Conservation (phyloP, 257 asterid genomes). For the Solanum peruvianum region DNA sequence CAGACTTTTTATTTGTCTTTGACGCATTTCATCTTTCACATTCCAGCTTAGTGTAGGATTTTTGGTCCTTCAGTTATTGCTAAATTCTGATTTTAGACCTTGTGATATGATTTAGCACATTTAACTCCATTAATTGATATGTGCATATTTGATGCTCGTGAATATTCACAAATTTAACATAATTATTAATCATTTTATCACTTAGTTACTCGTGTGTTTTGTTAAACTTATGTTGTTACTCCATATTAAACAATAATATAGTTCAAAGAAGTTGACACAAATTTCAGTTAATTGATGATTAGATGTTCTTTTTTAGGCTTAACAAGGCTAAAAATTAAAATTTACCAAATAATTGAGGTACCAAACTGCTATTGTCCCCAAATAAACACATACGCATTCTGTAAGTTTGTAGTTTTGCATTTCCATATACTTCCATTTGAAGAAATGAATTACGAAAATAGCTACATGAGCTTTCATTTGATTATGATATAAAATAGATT, state of each 20-base stretch:
- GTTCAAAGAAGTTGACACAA: background rate
- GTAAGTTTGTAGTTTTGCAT: background rate
- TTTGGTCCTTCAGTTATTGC: background rate
- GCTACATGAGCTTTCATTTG: background rate
- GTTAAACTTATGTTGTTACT: background rate
- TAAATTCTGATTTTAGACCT: background rate
- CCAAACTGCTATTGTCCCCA: background rate
- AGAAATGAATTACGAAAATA: background rate
- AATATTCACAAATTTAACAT: background rate
- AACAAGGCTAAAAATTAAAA: background rate
- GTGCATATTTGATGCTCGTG: background rate
- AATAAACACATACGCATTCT: background rate
- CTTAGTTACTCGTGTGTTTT: background rate
- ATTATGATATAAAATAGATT: background rate
- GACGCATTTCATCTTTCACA: background rate
- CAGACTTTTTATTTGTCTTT: background rate
- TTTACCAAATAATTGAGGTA: background rate
- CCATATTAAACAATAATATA: background rate
- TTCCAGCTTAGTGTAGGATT: background rate
- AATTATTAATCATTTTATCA: too few species aligned
- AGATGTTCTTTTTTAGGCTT: too few species aligned
- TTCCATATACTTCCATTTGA: background rate
- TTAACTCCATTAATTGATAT: background rate
- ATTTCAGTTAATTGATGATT: background rate
- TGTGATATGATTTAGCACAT: background rate